These are phyloP conservation scores for Kurtzmaniella quercitrusa DNA, from an alignment of 1,139 yeast species.

Conservation along the genomic window DNA sequence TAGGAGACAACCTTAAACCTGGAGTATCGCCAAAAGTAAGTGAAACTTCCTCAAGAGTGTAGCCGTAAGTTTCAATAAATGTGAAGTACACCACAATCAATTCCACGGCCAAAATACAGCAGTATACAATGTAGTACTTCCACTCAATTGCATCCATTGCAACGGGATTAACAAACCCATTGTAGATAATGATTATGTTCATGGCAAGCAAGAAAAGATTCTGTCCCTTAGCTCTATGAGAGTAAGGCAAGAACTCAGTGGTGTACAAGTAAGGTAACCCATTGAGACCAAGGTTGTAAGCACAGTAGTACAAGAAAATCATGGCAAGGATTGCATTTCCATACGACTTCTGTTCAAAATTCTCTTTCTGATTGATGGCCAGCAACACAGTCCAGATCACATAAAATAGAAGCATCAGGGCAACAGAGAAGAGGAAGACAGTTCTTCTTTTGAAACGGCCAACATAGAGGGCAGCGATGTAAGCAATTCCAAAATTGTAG, in stretches of 20 bases:
- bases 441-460: conserved; percentile 40
- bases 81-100: conserved; percentile 34
- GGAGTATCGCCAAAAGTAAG: neutral
- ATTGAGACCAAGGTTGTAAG: conserved; percentile 36
- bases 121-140: conserved; percentile 57
- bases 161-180: conserved; percentile 52
- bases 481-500: conserved; percentile 35
- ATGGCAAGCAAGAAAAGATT: conserved; percentile 27
- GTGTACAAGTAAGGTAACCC: conserved; percentile 36
- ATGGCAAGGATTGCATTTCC: conserved; percentile 45
- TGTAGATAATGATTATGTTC: conserved; percentile 19
- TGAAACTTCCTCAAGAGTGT: conserved; percentile 52
- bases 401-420: conserved; percentile 34
- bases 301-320: conserved; percentile 37
- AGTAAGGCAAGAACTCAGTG: conserved; percentile 43
- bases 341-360: conserved; percentile 25
- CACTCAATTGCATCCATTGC: conserved; percentile 57
- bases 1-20: neutral
- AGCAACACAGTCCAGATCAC: conserved; percentile 37
- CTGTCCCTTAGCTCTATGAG: conserved; percentile 43
- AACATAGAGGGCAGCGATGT: conserved; percentile 24
- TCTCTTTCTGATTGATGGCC: conserved; percentile 34
- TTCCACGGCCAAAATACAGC: conserved; percentile 37
- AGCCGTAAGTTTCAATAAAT: conserved; percentile 49
- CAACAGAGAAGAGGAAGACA: conserved; percentile 34